phyloP scores from a whole-genome alignment of 1,139 yeast species.

The Sugiyamaella japonica region DNA sequence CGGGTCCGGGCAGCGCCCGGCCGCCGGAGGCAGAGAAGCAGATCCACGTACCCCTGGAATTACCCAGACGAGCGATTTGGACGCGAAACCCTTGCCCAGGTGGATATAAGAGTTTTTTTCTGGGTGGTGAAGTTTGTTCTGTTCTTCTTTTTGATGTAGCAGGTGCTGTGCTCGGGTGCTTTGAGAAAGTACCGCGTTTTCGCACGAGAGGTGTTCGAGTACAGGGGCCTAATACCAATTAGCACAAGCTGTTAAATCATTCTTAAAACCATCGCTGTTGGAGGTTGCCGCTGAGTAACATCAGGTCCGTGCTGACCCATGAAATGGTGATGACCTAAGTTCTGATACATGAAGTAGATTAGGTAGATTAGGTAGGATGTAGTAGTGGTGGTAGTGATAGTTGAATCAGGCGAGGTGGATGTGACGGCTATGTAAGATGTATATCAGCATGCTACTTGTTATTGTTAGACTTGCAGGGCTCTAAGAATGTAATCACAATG shows the following conservation, averaged over 20 bases:
- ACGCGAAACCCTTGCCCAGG: conserved; percentile 16
- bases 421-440: no score
- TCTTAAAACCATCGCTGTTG: conserved; percentile 91
- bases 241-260: conserved; percentile 42
- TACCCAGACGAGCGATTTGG: neutral
- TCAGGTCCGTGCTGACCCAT: conserved; percentile 66
- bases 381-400: neutral
- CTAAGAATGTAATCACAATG: no score
- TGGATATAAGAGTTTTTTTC: conserved; percentile 4
- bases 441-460: no score
- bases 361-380: neutral
- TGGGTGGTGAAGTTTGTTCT: neutral
- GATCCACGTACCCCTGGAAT: neutral
- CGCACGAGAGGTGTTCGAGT: conserved; percentile 15
- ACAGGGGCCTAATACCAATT: conserved; percentile 8
- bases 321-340: conserved; percentile 90
- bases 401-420: neutral
- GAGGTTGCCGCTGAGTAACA: conserved; percentile 67
- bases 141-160: neutral
- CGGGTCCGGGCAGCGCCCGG: no score
- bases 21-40: no score
- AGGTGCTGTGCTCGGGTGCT: conserved; percentile 7
- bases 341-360: conserved; percentile 59
- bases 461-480: no score
- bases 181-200: conserved; percentile 11